Evolutionary conservation across 2,329 filamentous ascomycete species (phyloP), one percentile per base, ranked within the genome.

Genomic region (Graphiopsis chlorocephala): DNA sequence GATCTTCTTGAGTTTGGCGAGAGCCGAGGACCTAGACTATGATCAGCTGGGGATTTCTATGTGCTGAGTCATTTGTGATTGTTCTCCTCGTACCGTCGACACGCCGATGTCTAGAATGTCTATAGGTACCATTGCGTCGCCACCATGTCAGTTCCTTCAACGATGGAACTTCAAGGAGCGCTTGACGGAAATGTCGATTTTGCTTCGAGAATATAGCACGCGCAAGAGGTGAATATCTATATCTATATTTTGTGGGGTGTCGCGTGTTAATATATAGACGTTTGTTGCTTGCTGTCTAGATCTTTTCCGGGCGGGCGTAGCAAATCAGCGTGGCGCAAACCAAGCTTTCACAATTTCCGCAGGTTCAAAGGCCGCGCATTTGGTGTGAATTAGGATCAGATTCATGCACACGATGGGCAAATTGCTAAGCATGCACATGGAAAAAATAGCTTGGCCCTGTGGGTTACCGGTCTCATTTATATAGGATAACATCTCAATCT

Each of bases 61-160:
- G 1, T 42, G 14, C 29, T 26, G 29, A 23, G 15, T 23, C 4
- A 10, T 47, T 10, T n/a, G 5, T 28, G 2, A n/a, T 33, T 29
- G 12, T 23, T 28, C 42, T 17, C 26, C 23, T 31, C 57, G 10
- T 20, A 62, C 60, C 29, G 33, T 55, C 7, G 60, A 52, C 31
- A 50, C 48, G 25, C 60, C 60, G 33, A 55, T 62, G 25, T 62
- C 60, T 14, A 62, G 17, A 28, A 55, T 26, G 11, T 62, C 60
- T 42, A 55, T 62, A 20, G 60, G 48, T 33, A 48, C 47, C 60
- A 62, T 62, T 11, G 48, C 28, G 50, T 28, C 50, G 50, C 50
- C 26, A 53, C 50, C 50, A 53, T 31, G 23, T 14, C 26, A 45
- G 38, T 20, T 12, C n/a, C 3, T 45, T 11, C 38, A 45, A 45